Evolutionary conservation across 352 stramenopile species (phyloP).

Genomic region (Pythium inflatum): DNA sequence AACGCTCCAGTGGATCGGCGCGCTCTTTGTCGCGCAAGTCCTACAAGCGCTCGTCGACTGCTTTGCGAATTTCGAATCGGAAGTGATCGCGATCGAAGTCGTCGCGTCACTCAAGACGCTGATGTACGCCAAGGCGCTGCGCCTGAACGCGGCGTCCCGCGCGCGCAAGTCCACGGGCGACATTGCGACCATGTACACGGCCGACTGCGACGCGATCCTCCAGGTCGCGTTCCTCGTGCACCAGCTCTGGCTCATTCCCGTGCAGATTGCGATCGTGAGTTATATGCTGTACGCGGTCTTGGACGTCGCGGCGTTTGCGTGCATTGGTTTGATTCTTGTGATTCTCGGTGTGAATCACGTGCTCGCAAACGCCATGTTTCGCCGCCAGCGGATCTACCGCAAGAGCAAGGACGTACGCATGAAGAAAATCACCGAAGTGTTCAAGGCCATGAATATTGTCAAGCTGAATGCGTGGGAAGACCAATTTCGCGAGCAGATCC

Average conservation of each 20-base stretch:
- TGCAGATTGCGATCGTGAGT: slow-evolving; percentile 58
- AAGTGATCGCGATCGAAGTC: slow-evolving; percentile 63
- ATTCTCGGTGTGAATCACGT: slow-evolving; percentile 49
- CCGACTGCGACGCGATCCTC: slow-evolving; percentile 54
- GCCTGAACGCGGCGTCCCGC: slow-evolving; percentile 46
- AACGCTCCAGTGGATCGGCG: slow-evolving; percentile 37
- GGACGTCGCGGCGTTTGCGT: slow-evolving; percentile 48
- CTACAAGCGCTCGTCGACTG: slow-evolving; percentile 62
- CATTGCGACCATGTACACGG: slow-evolving; percentile 70
- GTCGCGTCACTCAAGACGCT: slow-evolving; percentile 52
- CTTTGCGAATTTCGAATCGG: slow-evolving; percentile 50
- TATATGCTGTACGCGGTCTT: slow-evolving; percentile 51
- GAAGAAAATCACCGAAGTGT: slow-evolving; percentile 57
- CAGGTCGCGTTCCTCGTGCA: slow-evolving; percentile 52
- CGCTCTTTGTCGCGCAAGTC: slow-evolving; percentile 53
- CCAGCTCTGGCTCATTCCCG: slow-evolving; percentile 57
- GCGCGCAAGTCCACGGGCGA: slow-evolving; percentile 52
- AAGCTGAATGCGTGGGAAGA: slow-evolving; percentile 94
- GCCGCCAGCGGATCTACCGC: slow-evolving; percentile 30
- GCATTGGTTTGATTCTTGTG: slow-evolving; percentile 52
- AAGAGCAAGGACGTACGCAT: slow-evolving; percentile 49
- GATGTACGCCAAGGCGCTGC: slow-evolving; percentile 59
- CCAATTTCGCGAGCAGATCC: slow-evolving; percentile 77
- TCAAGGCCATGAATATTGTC: slow-evolving; percentile 83
- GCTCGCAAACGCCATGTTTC: slow-evolving; percentile 44